These are phyloP conservation scores for Avena insularis DNA, from an alignment of 176 grass and related monocot genomes.

Conservation along the genomic window DNA sequence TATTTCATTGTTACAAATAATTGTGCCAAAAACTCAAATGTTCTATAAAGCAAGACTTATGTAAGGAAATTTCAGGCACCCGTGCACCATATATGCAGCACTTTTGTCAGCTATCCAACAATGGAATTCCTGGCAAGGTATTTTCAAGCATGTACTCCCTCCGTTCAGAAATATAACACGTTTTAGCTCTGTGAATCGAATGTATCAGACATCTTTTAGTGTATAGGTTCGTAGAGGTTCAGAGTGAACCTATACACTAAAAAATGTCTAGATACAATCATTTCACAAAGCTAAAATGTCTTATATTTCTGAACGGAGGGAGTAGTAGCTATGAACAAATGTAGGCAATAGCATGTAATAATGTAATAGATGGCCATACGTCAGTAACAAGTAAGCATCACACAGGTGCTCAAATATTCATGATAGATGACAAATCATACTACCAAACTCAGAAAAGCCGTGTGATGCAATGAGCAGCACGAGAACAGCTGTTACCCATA, in stretches of 20 bases:
- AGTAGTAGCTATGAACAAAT: not conserved
- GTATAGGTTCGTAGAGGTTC: no score
- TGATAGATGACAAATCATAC: conserved; percentile 24
- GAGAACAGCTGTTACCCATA: conserved; percentile 49
- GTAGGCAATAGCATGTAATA: not conserved
- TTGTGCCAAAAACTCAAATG: conserved; percentile 27
- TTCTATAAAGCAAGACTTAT: conserved; percentile 25
- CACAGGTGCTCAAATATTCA: not conserved
- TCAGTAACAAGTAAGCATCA: conserved; percentile 24
- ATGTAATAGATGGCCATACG: not conserved
- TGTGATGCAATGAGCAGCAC: conserved; percentile 40
- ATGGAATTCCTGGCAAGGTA: conserved; percentile 32
- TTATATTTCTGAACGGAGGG: no score
- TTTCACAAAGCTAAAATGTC: no score
- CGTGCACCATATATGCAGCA: not conserved
- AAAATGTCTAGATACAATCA: no score
- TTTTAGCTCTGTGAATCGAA: no score
- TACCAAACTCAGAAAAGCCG: conserved; percentile 11
- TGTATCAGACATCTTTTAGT: no score
- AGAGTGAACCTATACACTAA: no score
- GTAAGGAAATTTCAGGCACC: not conserved
- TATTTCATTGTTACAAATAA: conserved; percentile 27
- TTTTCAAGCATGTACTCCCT: not conserved
- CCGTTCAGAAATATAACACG: no score
- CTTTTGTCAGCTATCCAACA: conserved; percentile 17